These are phyloP conservation scores for Penicillium capsulatum DNA, from an alignment of 2,329 filamentous ascomycete genomes.

Conservation along the genomic window DNA sequence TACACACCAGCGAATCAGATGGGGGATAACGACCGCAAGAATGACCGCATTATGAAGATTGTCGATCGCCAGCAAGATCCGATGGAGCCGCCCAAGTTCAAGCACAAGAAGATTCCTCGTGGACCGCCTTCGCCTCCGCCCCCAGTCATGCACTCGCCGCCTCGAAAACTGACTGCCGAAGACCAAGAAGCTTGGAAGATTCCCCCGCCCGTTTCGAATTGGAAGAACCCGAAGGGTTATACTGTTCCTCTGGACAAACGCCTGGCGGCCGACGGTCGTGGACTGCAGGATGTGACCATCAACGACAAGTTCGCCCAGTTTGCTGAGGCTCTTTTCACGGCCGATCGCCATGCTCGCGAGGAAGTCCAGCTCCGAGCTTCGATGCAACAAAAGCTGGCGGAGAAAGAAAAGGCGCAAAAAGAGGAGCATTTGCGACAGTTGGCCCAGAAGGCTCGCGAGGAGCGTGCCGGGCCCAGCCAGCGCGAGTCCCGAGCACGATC, in stretches of 20 bases:
- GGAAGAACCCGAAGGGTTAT: constrained; percentile 99
- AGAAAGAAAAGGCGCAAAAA: constrained; percentile 93
- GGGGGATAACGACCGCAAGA: constrained; percentile 79
- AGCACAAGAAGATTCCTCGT: constrained; percentile 95
- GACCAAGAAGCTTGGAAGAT: constrained; percentile 97
- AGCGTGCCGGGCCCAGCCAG: constrained; percentile 57
- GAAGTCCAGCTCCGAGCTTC: constrained; percentile 86
- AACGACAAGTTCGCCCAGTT: constrained; percentile 99
- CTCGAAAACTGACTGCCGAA: constrained; percentile 89
- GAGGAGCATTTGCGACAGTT: constrained; percentile 85
- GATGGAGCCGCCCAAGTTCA: constrained; percentile 96
- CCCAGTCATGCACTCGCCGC: constrained; percentile 90
- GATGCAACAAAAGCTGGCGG: constrained; percentile 93
- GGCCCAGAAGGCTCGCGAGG: constrained; percentile 86
- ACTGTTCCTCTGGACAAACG: constrained; percentile 95
- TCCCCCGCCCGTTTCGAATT: constrained; percentile 86
- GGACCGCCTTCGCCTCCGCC: constrained; percentile 89
- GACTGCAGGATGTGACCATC: constrained; percentile 88
- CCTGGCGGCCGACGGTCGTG: constrained; percentile 85
- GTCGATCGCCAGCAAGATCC: constrained; percentile 90
- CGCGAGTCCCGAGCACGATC: constrained; percentile 44
- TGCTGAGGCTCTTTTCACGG: constrained; percentile 88
- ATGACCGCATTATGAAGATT: constrained; percentile 97
- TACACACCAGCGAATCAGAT: constrained; percentile 97
- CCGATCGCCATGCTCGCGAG: constrained; percentile 89